Base-by-base conservation (phyloP, 805 yeast genomes). In the Candida taoyuanica region DNA sequence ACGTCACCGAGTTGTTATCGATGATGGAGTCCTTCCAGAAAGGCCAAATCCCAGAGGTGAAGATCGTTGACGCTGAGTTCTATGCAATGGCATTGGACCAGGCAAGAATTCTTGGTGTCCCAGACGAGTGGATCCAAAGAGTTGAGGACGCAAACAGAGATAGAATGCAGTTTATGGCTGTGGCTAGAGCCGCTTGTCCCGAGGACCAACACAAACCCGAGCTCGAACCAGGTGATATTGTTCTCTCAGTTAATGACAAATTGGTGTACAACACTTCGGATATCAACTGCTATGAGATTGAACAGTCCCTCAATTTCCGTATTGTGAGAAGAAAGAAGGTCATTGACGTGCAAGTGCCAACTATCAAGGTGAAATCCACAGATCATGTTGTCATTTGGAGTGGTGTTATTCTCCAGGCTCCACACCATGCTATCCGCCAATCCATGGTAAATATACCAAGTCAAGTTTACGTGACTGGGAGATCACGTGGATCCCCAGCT, bases 401-500 rank as follows among this genome's bases (percentile, higher is more conserved):
- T 36, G 96, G 96, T 17, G 81, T 88, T 28, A 63, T 82, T 5
- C 60, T 89, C 24, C 97, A 89, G 56, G 73, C 77, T 27, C 96
- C 96, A n/a, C 96, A 87, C 59, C 94, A 84, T 55, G 91, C 93
- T 7, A 96, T 88, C 14, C 76, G 89, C 46, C 96, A 88, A 63
- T 78, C 84, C 27, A 80, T 85, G 74, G 75, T 76, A 37, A 69
- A 74, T 39, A 65, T 86, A 36, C 96, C 95, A 11, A 81, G 91
- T 14, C 78, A 76, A 37, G 93, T 89, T n/a, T 89, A 88, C 55
- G 80, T 87, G 37, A 81, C 87, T 2, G 70, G 78, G 17, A 74
- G 84, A 55, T 72, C 80, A 30, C 72, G 76, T 26, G 95, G 96
- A 6, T 85, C 95, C 0, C 96, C 96, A 7, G 93, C 93, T 14